Conservation (phyloP, 768 basidiomycete genomes). For the Auricularia auricula-judae region DNA sequence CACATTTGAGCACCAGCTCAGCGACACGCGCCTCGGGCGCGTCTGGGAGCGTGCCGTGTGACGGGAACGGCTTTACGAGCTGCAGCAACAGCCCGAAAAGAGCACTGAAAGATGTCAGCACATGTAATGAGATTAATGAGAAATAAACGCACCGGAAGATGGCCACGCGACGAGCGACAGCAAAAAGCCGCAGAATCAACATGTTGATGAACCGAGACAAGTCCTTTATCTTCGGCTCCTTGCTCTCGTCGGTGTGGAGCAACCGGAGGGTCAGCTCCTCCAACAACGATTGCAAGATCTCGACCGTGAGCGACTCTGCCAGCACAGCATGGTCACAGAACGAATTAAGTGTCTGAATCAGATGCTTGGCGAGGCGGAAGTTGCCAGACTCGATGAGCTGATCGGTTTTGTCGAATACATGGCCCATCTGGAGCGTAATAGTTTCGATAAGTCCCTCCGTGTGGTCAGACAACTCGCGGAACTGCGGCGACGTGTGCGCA, state of each 20-base stretch:
- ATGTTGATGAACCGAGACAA: constrained; percentile 96
- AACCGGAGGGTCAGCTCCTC: constrained; percentile 87
- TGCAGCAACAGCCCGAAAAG: constrained; percentile 74
- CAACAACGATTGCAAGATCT: constrained; percentile 74
- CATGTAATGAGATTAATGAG: not conserved
- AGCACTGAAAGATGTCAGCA: constrained; percentile 31
- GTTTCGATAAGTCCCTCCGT: constrained; percentile 82
- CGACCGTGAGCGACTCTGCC: constrained; percentile 77
- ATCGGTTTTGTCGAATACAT: constrained; percentile 76
- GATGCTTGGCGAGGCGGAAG: constrained; percentile 91
- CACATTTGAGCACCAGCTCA: constrained; percentile 88
- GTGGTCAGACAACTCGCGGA: constrained; percentile 68
- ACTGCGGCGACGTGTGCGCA: constrained; percentile 55
- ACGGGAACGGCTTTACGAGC: constrained; percentile 76
- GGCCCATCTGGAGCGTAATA: constrained; percentile 82
- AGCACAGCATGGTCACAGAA: constrained; percentile 87
- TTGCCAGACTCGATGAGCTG: constrained; percentile 66
- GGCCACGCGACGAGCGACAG: constrained; percentile 79
- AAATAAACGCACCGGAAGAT: constrained; percentile 64
- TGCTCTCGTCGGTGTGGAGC: constrained; percentile 85
- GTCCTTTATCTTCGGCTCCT: constrained; percentile 78
- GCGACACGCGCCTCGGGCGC: constrained; percentile 82
- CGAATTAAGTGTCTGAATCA: constrained; percentile 91
- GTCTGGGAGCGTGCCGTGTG: constrained; percentile 56
- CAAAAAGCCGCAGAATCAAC: constrained; percentile 90